Evolutionary conservation across 129 eudicot species (phyloP).

Genomic region (Pulicaria dysenterica): DNA sequence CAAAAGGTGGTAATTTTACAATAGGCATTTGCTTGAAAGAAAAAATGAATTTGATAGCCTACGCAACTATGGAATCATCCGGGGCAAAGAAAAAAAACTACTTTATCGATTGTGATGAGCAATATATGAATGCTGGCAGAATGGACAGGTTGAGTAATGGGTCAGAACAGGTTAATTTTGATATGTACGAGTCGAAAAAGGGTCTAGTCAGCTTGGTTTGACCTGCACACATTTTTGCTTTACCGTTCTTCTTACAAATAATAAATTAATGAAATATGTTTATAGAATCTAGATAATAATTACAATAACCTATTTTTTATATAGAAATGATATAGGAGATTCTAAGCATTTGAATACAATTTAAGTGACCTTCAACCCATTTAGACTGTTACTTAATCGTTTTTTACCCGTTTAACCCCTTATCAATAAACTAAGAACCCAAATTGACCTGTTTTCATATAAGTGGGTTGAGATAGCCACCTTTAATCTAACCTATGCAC

Average conservation of each 20-base stretch:
- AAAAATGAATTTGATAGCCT: neutral
- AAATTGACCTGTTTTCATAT: neutral
- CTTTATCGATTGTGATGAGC: neutral
- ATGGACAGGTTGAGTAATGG: no score
- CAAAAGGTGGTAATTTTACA: neutral
- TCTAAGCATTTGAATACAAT: neutral
- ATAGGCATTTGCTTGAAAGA: conserved; percentile 1
- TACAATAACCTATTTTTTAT: neutral
- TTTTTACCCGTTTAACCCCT: neutral
- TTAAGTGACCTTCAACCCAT: neutral
- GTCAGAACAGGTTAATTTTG: neutral
- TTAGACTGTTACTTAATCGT: neutral
- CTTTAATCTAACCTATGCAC: conserved; percentile 4
- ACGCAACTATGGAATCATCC: neutral
- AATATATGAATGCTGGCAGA: neutral
- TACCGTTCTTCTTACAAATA: neutral
- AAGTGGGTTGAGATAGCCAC: neutral
- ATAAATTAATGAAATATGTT: neutral
- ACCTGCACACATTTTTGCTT: neutral
- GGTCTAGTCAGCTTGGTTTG: neutral
- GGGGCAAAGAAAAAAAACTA: neutral
- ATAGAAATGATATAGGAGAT: neutral
- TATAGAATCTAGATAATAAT: neutral
- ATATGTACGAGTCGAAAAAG: neutral
- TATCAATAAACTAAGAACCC: neutral